These are phyloP conservation scores for Claviceps quebecensis DNA, from an alignment of 2,329 filamentous ascomycete species.

Conservation along the genomic window DNA sequence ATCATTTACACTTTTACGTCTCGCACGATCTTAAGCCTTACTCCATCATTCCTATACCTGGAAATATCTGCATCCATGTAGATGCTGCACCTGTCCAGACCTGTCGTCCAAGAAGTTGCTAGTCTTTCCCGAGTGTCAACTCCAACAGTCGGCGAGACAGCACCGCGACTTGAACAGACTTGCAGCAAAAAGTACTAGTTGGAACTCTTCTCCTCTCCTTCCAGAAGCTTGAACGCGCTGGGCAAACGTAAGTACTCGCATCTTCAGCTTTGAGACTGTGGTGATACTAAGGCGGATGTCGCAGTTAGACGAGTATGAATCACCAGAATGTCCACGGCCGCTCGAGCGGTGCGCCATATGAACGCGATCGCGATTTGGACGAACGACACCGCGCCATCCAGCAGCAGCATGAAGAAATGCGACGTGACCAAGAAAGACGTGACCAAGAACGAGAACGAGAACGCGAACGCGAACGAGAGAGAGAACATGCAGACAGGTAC, in stretches of 20 bases:
- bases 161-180: neutral
- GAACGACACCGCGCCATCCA: conserved; percentile 33
- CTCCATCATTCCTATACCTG: neutral
- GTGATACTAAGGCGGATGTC: conserved; percentile 2
- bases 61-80: conserved; percentile 20
- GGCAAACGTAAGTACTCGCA: neutral
- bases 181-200: neutral
- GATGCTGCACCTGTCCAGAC: conserved; percentile 17
- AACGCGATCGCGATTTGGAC: conserved; percentile 35
- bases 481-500: conserved; percentile 44
- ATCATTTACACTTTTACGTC: neutral
- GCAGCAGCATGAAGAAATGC: conserved; percentile 34
- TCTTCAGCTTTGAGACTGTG: neutral
- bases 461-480: conserved; percentile 35
- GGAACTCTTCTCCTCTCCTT: neutral
- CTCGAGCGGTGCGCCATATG: conserved; percentile 26
- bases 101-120: conserved; percentile 20
- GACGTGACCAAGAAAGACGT: conserved; percentile 34
- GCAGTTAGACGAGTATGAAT: conserved; percentile 26
- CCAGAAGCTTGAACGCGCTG: neutral
- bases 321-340: conserved; percentile 29
- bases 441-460: conserved; percentile 39
- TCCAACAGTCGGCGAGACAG: conserved; percentile 1
- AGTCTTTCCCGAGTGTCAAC: conserved; percentile 11
- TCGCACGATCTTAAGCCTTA: neutral